Evolutionary conservation across 495 filamentous ascomycete genomes (phyloP).

Genomic region (Neurospora intermedia): DNA sequence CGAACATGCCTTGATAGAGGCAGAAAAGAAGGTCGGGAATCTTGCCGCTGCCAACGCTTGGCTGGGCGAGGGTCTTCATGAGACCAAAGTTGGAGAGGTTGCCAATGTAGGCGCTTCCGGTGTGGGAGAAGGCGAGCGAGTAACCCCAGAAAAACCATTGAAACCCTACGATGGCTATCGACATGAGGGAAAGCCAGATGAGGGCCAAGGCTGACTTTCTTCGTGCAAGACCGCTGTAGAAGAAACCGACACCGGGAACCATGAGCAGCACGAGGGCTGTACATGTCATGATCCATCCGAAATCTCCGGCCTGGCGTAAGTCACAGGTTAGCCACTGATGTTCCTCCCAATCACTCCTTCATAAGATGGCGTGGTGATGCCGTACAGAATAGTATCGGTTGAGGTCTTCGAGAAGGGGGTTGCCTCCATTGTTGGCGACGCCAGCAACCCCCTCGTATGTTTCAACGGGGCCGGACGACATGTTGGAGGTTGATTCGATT

Average conservation of each 20-base stretch:
- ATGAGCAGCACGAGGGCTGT: slow-evolving; percentile 91
- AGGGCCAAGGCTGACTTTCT: slow-evolving; percentile 90
- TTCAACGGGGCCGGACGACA: slow-evolving; percentile 31
- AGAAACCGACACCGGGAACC: slow-evolving; percentile 98
- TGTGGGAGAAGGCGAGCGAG: slow-evolving; percentile 84
- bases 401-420: slow-evolving; percentile 62
- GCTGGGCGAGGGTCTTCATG: slow-evolving; percentile 63
- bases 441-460: slow-evolving; percentile 52
- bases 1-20: slow-evolving; percentile 98
- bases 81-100: slow-evolving; percentile 81
- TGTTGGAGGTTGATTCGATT: slow-evolving; percentile 6
- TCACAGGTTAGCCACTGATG: background rate
- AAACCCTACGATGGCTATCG: slow-evolving; percentile 80
- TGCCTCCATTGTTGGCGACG: slow-evolving; percentile 50
- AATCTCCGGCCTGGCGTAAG: slow-evolving; percentile 62
- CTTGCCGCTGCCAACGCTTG: slow-evolving; percentile 69
- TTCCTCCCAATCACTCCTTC: background rate
- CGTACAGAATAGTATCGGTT: slow-evolving; percentile 77
- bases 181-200: slow-evolving; percentile 96
- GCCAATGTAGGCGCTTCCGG: slow-evolving; percentile 73
- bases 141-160: slow-evolving; percentile 99
- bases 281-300: slow-evolving; percentile 80
- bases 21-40: slow-evolving; percentile 88
- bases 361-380: background rate
- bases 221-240: slow-evolving; percentile 96